phyloP scores from a whole-genome alignment of 495 filamentous ascomycete species.

The Lindgomyces ingoldianus region DNA sequence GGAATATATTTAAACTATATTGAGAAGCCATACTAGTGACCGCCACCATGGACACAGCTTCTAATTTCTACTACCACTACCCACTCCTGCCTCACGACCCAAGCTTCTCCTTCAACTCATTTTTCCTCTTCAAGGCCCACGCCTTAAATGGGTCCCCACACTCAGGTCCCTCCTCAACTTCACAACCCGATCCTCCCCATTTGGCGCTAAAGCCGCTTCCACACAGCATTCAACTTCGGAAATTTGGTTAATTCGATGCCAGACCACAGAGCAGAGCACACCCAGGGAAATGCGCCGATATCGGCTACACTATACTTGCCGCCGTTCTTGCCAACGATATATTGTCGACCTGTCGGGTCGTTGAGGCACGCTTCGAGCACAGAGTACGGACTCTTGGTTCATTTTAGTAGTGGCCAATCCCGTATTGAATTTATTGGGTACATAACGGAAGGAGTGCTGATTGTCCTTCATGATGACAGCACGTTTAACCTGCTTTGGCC shows the following conservation, averaged over 20 bases:
- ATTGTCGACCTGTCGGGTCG: constrained; percentile 49
- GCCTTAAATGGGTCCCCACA: constrained; percentile 53
- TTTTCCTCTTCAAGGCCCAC: constrained; percentile 58
- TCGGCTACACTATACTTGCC: constrained; percentile 74
- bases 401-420: constrained; percentile 74
- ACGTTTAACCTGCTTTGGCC: too few species aligned
- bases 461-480: too few species aligned
- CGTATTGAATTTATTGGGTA: constrained; percentile 66
- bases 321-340: constrained; percentile 66
- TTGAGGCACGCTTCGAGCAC: constrained; percentile 76
- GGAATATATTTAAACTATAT: too few species aligned
- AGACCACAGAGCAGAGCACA: constrained; percentile 57
- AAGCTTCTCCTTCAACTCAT: constrained; percentile 45
- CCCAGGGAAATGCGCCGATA: constrained; percentile 73
- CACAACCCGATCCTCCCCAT: constrained; percentile 63
- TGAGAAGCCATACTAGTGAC: too few species aligned
- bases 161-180: constrained; percentile 62
- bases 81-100: background rate
- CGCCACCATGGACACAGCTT: too few species aligned
- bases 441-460: background rate
- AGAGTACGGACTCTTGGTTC: constrained; percentile 75
- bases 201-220: constrained; percentile 71
- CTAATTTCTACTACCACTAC: too few species aligned
- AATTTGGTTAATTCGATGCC: constrained; percentile 75
- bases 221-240: constrained; percentile 63